Evolutionary conservation across 2,329 filamentous ascomycete species (phyloP), one percentile per base, ranked within the genome.

Genomic region (Penicillium sp.): DNA sequence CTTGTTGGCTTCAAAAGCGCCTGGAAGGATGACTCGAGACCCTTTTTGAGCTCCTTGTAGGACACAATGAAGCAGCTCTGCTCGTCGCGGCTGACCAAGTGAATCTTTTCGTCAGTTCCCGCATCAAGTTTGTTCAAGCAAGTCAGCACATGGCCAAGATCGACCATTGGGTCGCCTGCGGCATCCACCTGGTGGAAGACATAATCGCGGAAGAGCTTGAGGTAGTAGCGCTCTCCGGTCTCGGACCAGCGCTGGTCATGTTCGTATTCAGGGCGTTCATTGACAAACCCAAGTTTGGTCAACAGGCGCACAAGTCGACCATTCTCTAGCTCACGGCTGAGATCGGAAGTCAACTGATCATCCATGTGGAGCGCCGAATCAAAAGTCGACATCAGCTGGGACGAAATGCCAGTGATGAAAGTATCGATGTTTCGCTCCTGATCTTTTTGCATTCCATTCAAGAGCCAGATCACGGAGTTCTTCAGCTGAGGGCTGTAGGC

Each of bases 201-300:
- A 66, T 95, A 97, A 74, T 99, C 94, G 46, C 94, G 85, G 79
- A 97, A 97, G 8, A 99, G 82, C 75, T 96, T 97, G 60, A 99
- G 80, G 69, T 90, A 89, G 71, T 96, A 97, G 27, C 92, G 85
- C 66, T 96, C 91, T 26, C 93, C 93, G 44, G 89, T 94, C 72
- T 97, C 93, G 4, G 91, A 90, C 93, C 94, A 99, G 45, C 84
- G 80, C 0, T 81, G 78, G 57, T 92, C 88, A 38, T 86, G 85
- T 49, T 90, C 89, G 58, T 89, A 88, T 67, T 97, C 93, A 1
- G 88, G 90, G 10, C 94, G 85, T 72, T 99, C 94, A 67, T 94
- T 94, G 69, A 99, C 85, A 54, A 89, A 83, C 57, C 90, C 90
- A 39, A 99, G 78, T 71, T 99, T 99, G 67, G 91, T 80, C 55